phyloP scores from a whole-genome alignment of 768 basidiomycete species.

The Polyporus arcularius region DNA sequence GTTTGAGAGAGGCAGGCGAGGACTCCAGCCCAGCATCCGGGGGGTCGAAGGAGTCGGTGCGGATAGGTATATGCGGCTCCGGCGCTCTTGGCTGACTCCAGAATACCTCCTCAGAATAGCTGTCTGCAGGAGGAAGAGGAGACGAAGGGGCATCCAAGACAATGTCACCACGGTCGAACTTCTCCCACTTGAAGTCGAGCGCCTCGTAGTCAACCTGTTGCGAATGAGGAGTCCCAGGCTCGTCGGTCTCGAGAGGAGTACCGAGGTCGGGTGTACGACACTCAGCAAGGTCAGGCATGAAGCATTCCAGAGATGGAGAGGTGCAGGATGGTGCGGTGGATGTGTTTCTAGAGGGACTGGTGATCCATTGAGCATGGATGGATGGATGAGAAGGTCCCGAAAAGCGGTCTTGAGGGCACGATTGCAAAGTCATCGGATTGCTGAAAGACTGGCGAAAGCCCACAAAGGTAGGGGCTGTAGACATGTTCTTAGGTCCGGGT shows the following conservation, averaged over 20 bases:
- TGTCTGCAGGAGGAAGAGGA: not conserved
- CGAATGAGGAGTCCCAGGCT: too few species aligned
- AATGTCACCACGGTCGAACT: slow-evolving; percentile 37
- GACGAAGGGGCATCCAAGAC: not conserved
- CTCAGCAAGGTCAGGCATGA: not conserved
- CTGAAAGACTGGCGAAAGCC: not conserved
- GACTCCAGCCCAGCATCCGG: not conserved
- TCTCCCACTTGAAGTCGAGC: slow-evolving; percentile 59
- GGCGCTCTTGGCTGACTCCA: slow-evolving; percentile 2
- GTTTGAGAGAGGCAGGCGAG: not conserved
- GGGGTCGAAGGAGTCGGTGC: not conserved
- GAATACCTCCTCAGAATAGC: slow-evolving; percentile 7
- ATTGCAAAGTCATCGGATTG: not conserved
- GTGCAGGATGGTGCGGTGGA: not conserved
- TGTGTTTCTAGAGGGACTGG: not conserved
- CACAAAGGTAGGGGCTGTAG: not conserved
- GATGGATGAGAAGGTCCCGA: not conserved
- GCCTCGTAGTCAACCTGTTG: slow-evolving; percentile 28
- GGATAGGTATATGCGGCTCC: not conserved
- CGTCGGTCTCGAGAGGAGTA: not conserved
- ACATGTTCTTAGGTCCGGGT: too few species aligned
- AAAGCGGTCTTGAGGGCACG: not conserved
- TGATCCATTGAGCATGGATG: not conserved
- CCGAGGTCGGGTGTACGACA: not conserved
- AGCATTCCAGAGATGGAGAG: not conserved